These are phyloP conservation scores for Amauroascus verrucosus DNA, from an alignment of 2,329 filamentous ascomycete species.

Conservation along the genomic window DNA sequence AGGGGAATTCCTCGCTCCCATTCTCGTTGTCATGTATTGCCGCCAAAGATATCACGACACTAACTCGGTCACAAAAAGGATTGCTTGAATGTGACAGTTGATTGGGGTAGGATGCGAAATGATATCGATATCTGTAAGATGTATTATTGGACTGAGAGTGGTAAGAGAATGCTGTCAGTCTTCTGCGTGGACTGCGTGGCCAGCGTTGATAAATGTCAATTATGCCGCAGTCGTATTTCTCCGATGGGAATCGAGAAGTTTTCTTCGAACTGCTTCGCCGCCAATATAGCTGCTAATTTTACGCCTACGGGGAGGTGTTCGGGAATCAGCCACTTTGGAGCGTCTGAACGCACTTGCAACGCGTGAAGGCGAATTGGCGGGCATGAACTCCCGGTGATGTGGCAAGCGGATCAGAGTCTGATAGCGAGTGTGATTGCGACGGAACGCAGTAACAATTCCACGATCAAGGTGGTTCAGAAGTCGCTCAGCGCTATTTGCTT, in stretches of 20 bases:
- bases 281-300: constrained; percentile 30
- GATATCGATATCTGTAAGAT: too few relatives aligned
- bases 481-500: constrained; percentile 33
- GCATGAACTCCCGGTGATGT: constrained; percentile 37
- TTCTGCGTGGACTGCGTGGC: too few relatives aligned
- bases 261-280: constrained; percentile 36
- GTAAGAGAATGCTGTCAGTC: too few relatives aligned
- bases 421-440: constrained; percentile 46
- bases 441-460: constrained; percentile 68
- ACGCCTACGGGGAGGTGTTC: constrained; percentile 34
- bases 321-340: constrained; percentile 31
- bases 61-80: too few relatives aligned
- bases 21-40: too few relatives aligned
- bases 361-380: constrained; percentile 35
- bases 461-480: constrained; percentile 59
- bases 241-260: constrained; percentile 36
- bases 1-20: too few relatives aligned
- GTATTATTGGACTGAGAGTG: too few relatives aligned
- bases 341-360: constrained; percentile 37
- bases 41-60: too few relatives aligned
- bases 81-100: too few relatives aligned
- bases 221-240: constrained; percentile 27
- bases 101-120: too few relatives aligned
- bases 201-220: neutral
- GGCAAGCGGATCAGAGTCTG: constrained; percentile 41